Base-by-base conservation (phyloP, 768 basidiomycete genomes). In the Amanita molliuscula region DNA sequence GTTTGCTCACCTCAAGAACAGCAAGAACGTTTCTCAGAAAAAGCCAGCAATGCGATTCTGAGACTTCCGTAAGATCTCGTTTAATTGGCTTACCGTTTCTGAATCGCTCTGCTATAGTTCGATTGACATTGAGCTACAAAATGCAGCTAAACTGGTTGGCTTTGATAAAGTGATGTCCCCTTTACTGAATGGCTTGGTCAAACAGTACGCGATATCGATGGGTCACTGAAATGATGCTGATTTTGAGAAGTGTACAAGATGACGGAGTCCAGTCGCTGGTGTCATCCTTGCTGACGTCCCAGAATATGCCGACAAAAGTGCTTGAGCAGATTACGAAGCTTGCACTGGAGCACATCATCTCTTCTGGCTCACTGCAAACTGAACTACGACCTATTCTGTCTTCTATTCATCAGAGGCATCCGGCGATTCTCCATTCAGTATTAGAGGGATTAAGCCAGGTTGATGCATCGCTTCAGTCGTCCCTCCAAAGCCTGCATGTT, bases 391-490 rank as follows among this genome's bases (percentile, higher is more conserved):
- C 62, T 11, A 58, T 88, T 0, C 68, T 92, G 33, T 69, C 74
- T 7, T 66, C 68, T 21, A 61, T 90, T 9, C 76, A 84, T 47
- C 89, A 89, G 56, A 78, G 84, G 16, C 70, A 86, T 56, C 75
- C 82, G 0, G 11, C 23, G 3, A 16, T 44, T 21, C 20, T 50
- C 6, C 41, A 31, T 11, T 35, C 21, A 10, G 31, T 36, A 16
- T 50, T 42, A 13, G 31, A 50, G 3, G 29, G 36, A 41, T 35
- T 50, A 23, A 26, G 43, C 23, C 62, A 62, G 10, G 62, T 64
- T 29, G 62, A 67, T 48, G 62, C 67, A 35, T 65, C 64, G 28
- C 51, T 64, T 23, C 70, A 67, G 54, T 73, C 73, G 15, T 61
- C 61, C 6, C 53, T 81, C 5, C 79, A 81, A 45, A 74, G 79